phyloP scores from a whole-genome alignment of 192 early-diverging fungal genomes.

The Rhizophagus clarus region DNA sequence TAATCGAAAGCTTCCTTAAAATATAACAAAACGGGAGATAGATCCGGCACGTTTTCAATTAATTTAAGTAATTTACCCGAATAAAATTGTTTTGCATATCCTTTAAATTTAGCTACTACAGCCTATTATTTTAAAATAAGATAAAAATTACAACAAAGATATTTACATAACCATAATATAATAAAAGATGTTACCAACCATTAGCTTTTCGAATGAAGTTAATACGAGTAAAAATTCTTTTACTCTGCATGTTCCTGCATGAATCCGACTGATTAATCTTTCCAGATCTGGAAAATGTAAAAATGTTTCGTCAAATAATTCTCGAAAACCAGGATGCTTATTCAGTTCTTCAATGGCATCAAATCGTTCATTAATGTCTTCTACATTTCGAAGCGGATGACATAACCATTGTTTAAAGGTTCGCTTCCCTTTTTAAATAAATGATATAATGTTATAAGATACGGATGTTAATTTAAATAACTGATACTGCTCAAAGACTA shows the following conservation, averaged over 20 bases:
- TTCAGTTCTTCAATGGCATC: slow-evolving; percentile 88
- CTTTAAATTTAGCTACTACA: slow-evolving; percentile 40
- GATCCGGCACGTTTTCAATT: slow-evolving; percentile 50
- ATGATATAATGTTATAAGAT: not conserved
- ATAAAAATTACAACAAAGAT: not conserved
- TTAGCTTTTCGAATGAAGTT: slow-evolving; percentile 53
- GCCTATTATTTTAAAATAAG: slow-evolving; percentile 27
- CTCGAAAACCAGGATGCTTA: slow-evolving; percentile 50
- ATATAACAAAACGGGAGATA: slow-evolving; percentile 66
- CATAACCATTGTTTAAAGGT: slow-evolving; percentile 83
- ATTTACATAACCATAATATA: not conserved
- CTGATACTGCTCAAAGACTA: not conserved
- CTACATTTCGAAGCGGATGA: slow-evolving; percentile 74
- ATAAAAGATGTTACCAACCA: slow-evolving; percentile 38
- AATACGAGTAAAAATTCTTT: slow-evolving; percentile 81
- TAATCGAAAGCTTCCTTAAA: slow-evolving; percentile 79
- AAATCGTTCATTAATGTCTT: slow-evolving; percentile 80
- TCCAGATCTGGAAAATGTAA: slow-evolving; percentile 82
- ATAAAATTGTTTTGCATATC: slow-evolving; percentile 49
- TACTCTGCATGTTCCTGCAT: slow-evolving; percentile 81
- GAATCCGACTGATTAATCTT: slow-evolving; percentile 86
- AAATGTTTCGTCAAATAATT: slow-evolving; percentile 49
- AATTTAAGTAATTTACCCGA: slow-evolving; percentile 58
- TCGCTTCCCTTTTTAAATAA: slow-evolving; percentile 48
- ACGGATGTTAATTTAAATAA: not conserved